These are phyloP conservation scores for Plectosphaerella sp. DNA, from an alignment of 2,329 filamentous ascomycete species.

Conservation along the genomic window DNA sequence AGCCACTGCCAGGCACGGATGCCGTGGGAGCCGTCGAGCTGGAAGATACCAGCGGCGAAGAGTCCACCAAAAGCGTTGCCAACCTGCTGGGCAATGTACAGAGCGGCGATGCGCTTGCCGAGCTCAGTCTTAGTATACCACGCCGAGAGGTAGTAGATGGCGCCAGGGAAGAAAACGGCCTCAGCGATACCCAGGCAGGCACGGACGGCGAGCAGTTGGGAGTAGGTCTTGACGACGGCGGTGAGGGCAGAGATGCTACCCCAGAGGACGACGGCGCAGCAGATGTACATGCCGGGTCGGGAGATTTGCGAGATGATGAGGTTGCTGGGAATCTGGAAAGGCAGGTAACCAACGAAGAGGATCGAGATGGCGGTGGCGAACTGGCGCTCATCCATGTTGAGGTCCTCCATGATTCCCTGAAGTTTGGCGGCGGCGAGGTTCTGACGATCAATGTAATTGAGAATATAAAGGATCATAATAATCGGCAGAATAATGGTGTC, in stretches of 20 bases:
- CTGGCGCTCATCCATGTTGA: conserved; percentile 29
- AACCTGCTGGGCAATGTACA: conserved; percentile 24
- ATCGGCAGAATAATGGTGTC: conserved; percentile 8
- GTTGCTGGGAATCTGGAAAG: conserved; percentile 36
- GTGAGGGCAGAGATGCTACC: conserved; percentile 19
- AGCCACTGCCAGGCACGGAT: conserved; percentile 47
- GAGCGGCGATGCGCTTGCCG: conserved; percentile 26
- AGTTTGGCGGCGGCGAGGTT: conserved; percentile 18
- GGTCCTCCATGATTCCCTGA: conserved; percentile 37
- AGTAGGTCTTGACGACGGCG: conserved; percentile 12
- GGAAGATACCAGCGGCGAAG: conserved; percentile 18
- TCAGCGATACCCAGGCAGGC: conserved; percentile 17
- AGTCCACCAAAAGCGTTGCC: conserved; percentile 29
- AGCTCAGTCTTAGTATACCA: conserved; percentile 35
- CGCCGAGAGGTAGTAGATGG: conserved; percentile 7
- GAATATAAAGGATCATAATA: conserved; percentile 16
- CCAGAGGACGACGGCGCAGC: conserved; percentile 17
- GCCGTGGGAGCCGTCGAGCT: conserved; percentile 16
- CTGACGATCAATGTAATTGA: conserved; percentile 23
- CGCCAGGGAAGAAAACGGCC: background rate
- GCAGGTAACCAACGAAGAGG: conserved; percentile 29
- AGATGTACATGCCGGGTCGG: conserved; percentile 34
- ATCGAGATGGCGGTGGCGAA: conserved; percentile 30
- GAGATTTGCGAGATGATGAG: conserved; percentile 36
- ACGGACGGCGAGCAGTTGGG: conserved; percentile 11